Percentiles rank a stretch among this genome's conserved stretches.
phyloP scores from a whole-genome alignment of 163 green algal genomes.

The Coccomyxa subellipsoidea region DNA sequence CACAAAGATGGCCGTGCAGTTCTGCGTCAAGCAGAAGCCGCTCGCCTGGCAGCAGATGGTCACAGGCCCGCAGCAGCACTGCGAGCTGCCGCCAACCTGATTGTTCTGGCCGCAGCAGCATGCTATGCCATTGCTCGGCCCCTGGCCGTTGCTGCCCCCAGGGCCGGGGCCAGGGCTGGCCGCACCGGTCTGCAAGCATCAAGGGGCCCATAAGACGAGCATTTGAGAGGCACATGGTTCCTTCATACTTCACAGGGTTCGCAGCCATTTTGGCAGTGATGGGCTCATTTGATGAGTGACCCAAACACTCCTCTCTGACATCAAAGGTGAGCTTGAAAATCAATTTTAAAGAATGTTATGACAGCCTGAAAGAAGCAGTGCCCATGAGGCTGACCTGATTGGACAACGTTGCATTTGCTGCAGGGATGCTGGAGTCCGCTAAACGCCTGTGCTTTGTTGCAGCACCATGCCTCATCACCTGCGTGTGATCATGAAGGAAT shows the following conservation, averaged over 20 bases:
- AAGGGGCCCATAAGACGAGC: no score
- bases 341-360: no score
- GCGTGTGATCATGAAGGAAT: no score
- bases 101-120: neutral
- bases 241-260: neutral
- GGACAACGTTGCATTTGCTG: neutral
- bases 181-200: neutral
- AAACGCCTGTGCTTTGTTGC: neutral
- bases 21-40: neutral
- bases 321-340: no score
- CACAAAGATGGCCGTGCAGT: constrained; percentile 9
- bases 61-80: neutral
- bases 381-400: neutral
- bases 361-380: no score
- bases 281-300: no score
- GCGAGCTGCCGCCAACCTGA: neutral
- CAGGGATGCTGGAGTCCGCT: neutral
- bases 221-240: neutral
- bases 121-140: neutral
- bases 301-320: no score
- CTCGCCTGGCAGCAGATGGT: neutral
- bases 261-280: neutral
- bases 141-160: neutral
- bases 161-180: neutral
- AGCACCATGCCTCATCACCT: neutral